Percentiles rank a stretch among this genome's conserved stretches.
Evolutionary conservation across 176 grass and related monocot species (phyloP).

Genomic region (Lolium perenne): DNA sequence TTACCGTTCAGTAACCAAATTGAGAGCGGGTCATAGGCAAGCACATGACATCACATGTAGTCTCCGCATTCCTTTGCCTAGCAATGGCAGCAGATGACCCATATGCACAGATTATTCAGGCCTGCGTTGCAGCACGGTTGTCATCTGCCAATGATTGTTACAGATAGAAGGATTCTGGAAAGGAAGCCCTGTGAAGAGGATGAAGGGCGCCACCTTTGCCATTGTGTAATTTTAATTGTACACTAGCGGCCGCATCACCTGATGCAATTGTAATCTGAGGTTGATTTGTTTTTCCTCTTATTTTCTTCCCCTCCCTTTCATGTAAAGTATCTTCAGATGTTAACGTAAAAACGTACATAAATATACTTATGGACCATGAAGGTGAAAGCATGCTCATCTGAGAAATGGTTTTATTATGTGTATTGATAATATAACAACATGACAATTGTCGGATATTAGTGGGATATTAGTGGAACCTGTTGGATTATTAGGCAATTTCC

Average conservation of each 20-base stretch:
- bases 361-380: conserved; percentile 8
- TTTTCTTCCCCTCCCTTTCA: neutral
- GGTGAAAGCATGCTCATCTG: conserved; percentile 5
- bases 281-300: conserved; percentile 23
- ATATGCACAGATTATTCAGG: conserved; percentile 31
- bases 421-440: too few species aligned
- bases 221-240: conserved; percentile 49
- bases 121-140: conserved; percentile 11
- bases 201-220: conserved; percentile 4
- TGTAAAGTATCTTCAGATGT: conserved; percentile 43
- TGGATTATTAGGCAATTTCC: too few species aligned
- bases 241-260: conserved; percentile 50
- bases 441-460: too few species aligned
- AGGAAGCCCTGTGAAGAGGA: conserved; percentile 20
- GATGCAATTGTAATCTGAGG: conserved; percentile 46
- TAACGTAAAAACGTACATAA: conserved; percentile 38
- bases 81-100: conserved; percentile 19
- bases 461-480: too few species aligned
- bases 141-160: conserved; percentile 7
- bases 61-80: conserved; percentile 46
- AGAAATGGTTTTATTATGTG: conserved; percentile 8
- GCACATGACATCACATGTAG: conserved; percentile 30
- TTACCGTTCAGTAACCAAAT: conserved; percentile 71
- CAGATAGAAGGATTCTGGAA: conserved; percentile 22
- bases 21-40: conserved; percentile 49